These are phyloP conservation scores for Striga hermonthica DNA, from an alignment of 305 asterid species.

Conservation along the genomic window DNA sequence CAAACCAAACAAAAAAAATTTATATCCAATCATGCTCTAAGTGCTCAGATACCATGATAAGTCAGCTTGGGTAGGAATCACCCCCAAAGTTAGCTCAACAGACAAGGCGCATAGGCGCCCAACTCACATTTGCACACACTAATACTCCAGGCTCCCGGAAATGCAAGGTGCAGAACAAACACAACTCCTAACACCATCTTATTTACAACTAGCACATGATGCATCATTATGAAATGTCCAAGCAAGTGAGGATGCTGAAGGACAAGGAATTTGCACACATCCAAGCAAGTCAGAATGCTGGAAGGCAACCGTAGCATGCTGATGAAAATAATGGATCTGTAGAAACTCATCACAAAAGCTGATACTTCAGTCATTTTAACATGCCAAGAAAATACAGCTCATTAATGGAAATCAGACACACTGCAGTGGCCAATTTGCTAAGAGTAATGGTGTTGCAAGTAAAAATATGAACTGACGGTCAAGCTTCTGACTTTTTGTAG, in stretches of 20 bases:
- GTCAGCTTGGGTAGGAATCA: too few relatives aligned
- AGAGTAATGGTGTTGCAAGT: slow-evolving; percentile 19
- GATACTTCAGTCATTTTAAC: slow-evolving; percentile 15
- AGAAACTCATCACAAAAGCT: slow-evolving; percentile 18
- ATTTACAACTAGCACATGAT: neutral
- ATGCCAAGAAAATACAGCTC: slow-evolving; percentile 10
- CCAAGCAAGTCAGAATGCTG: neutral
- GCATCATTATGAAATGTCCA: slow-evolving; percentile 18
- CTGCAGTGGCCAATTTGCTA: neutral
- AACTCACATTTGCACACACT: too few relatives aligned
- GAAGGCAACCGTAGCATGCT: slow-evolving; percentile 11
- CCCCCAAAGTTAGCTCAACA: too few relatives aligned
- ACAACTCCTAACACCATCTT: neutral
- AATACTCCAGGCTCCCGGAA: too few relatives aligned
- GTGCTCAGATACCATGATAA: too few relatives aligned
- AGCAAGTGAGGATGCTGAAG: slow-evolving; percentile 21
- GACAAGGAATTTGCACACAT: neutral
- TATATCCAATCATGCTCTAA: too few relatives aligned
- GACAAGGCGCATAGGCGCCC: too few relatives aligned
- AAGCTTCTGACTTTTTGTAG: slow-evolving; percentile 1
- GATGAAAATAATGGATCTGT: slow-evolving; percentile 11
- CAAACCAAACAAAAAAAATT: too few relatives aligned
- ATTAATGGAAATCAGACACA: slow-evolving; percentile 16
- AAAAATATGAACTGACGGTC: slow-evolving; percentile 8
- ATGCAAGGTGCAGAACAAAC: too few relatives aligned